Evolutionary conservation across 192 early-diverging fungal species (phyloP), one percentile per base, ranked within the genome.

Genomic region (Powellomyces hirtus): DNA sequence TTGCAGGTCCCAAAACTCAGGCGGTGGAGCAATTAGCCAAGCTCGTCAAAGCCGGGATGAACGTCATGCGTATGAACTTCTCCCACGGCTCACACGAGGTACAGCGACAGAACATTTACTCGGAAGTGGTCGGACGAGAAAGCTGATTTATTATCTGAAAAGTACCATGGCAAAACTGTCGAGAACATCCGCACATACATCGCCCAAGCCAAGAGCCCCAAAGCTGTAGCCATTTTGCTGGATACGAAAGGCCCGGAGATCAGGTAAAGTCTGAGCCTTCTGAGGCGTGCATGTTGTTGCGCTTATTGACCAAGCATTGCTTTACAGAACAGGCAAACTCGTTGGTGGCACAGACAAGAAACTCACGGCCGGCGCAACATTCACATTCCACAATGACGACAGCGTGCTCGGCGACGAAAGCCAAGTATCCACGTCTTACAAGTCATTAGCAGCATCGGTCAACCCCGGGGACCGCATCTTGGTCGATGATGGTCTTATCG

Each of bases 231-330:
- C 64, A 75, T 84, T 50, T 68, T 84, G 31, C 69, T 84, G n/a
- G 83, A 84, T 70, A 84, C 83, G 46, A 84, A 84, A 61, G 83
- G 83, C 11, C 83, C 83, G 1, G 83, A 84, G 59, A 84, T 84
- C 68, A 53, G 81, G 71, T 75, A 18, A 20, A n/a, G n/a, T n/a
- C 40, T 8, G 40, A 42, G 18, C 8, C 40, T 64, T 30, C 22
- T 52, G 36, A 0, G 11, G 8, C n/a, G 49, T 2, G 18, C 2
- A 11, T 20, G 22, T 7, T 1, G 55, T 33, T 10, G 14, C 66
- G 33, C 40, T 3, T 16, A 45, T 34, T 0, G 8, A 40, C 29
- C 10, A 35, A 46, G 44, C 18, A 24, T 42, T 49, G 26, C n/a
- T 49, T 46, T 22, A 1, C 71, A 74, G 77, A 62, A 75, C 82